A percentile compares a stretch with the other conserved stretches of the same genome.
Evolutionary conservation across 2,329 filamentous ascomycete genomes (phyloP).

Genomic region (Stagonosporopsis tanaceti): DNA sequence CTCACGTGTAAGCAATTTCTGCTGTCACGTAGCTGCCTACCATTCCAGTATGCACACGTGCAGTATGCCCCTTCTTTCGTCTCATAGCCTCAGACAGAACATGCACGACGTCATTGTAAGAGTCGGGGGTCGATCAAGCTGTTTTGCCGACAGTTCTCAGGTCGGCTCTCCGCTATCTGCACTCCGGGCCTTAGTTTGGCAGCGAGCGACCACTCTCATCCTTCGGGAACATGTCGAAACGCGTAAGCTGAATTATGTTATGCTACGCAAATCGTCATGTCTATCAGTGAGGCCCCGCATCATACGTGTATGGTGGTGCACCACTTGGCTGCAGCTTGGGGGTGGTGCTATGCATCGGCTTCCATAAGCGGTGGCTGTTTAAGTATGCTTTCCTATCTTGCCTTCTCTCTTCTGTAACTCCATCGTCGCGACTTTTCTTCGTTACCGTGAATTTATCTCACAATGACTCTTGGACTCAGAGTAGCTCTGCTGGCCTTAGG

Average conservation of each 20-base stretch:
- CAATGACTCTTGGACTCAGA: slow-evolving; percentile 19
- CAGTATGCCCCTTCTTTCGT: neutral
- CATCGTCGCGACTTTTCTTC: neutral
- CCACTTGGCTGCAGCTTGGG: slow-evolving; percentile 19
- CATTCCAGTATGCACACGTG: neutral
- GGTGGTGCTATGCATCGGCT: slow-evolving; percentile 6
- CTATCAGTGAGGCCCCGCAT: slow-evolving; percentile 20
- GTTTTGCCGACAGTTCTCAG: slow-evolving; percentile 37
- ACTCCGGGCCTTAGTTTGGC: slow-evolving; percentile 21
- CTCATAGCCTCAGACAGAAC: neutral
- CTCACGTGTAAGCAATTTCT: neutral
- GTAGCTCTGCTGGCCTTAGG: slow-evolving; percentile 24
- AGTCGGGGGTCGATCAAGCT: slow-evolving; percentile 29
- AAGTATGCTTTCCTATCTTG: neutral
- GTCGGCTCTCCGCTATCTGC: slow-evolving; percentile 43
- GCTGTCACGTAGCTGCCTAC: neutral
- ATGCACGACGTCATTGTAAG: slow-evolving; percentile 1
- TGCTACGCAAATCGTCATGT: slow-evolving; percentile 24
- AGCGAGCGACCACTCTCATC: slow-evolving; percentile 24
- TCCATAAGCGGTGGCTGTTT: slow-evolving; percentile 1
- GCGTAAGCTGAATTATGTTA: slow-evolving; percentile 32
- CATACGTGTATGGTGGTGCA: slow-evolving; percentile 10
- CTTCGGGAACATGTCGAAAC: slow-evolving; percentile 23
- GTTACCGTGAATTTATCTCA: neutral
- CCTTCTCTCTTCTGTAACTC: slow-evolving; percentile 1